Percentiles rank a stretch among this genome's conserved stretches.
Evolutionary conservation across 2,329 filamentous ascomycete species (phyloP).

Genomic region (Hypoxylon sp.): DNA sequence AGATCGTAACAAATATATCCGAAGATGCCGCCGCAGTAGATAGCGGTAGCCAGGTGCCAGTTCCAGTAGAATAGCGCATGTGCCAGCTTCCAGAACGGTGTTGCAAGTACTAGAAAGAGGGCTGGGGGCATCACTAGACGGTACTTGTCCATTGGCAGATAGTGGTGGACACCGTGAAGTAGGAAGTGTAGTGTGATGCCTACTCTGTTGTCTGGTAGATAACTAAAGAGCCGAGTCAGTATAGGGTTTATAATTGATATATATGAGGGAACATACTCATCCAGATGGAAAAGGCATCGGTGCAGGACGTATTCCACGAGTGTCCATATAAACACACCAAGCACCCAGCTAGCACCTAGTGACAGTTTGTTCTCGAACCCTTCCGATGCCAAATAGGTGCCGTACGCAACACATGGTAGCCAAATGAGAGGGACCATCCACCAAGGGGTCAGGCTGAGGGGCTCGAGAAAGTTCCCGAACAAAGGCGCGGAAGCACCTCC

Average conservation of each 20-base stretch:
- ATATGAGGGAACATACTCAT: conserved; percentile 74
- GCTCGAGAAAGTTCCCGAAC: conserved; percentile 99
- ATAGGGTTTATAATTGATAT: not conserved
- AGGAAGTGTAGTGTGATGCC: conserved; percentile 90
- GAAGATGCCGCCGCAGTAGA: conserved; percentile 92
- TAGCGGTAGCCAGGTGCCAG: conserved; percentile 84
- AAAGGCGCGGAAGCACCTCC: conserved; percentile 92
- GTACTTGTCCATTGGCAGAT: conserved; percentile 98
- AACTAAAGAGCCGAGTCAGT: conserved; percentile 67
- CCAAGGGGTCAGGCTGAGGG: conserved; percentile 95
- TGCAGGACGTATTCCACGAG: conserved; percentile 91
- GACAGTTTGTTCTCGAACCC: conserved; percentile 68
- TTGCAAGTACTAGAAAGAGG: conserved; percentile 85
- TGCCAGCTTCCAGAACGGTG: conserved; percentile 93
- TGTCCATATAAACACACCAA: conserved; percentile 87
- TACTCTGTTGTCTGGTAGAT: conserved; percentile 92
- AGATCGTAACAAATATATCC: conserved; percentile 97
- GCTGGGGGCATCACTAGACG: conserved; percentile 97
- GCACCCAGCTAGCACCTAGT: conserved; percentile 74
- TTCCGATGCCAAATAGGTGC: conserved; percentile 74
- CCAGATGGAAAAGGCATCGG: conserved; percentile 93
- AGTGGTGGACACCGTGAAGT: conserved; percentile 97
- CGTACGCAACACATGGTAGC: conserved; percentile 85
- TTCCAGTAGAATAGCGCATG: conserved; percentile 86
- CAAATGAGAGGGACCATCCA: conserved; percentile 88